Percentiles rank a stretch among this genome's conserved stretches.
These are phyloP conservation scores for Saturnispora silvae DNA, from an alignment of 805 yeast species.

Conservation along the genomic window DNA sequence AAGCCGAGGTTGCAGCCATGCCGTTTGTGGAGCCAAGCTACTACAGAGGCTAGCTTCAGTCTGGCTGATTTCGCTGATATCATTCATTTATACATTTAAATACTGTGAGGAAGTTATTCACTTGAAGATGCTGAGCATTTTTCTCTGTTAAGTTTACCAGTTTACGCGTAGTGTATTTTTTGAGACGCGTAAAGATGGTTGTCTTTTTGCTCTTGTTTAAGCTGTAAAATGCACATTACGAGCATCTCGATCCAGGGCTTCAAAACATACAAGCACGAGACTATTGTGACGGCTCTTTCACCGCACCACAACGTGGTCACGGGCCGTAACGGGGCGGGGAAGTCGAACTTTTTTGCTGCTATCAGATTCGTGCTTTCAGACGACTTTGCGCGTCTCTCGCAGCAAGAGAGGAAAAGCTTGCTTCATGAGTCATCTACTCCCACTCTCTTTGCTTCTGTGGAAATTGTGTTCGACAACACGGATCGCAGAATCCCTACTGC, in stretches of 20 bases:
- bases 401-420: slow-evolving; percentile 79
- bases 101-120: no score
- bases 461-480: slow-evolving; percentile 72
- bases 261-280: slow-evolving; percentile 81
- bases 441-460: slow-evolving; percentile 88
- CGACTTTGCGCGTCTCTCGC: slow-evolving; percentile 71
- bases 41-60: slow-evolving; percentile 32
- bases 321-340: slow-evolving; percentile 95
- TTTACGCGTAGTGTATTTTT: slow-evolving; percentile 6
- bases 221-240: slow-evolving; percentile 12
- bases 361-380: slow-evolving; percentile 86
- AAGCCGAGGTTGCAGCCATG: slow-evolving; percentile 66
- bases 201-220: neutral
- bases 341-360: slow-evolving; percentile 92
- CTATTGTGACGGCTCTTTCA: slow-evolving; percentile 64
- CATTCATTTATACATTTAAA: no score
- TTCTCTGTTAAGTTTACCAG: no score
- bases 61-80: no score
- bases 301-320: slow-evolving; percentile 80
- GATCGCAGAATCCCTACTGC: slow-evolving; percentile 67
- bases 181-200: neutral
- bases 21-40: slow-evolving; percentile 77
- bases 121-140: neutral
- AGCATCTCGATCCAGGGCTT: slow-evolving; percentile 77
- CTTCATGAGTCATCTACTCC: slow-evolving; percentile 88